Evolutionary conservation across 352 stramenopile genomes (phyloP), one percentile per base, ranked within the genome.

Genomic region (Phytopythium oedochilum): DNA sequence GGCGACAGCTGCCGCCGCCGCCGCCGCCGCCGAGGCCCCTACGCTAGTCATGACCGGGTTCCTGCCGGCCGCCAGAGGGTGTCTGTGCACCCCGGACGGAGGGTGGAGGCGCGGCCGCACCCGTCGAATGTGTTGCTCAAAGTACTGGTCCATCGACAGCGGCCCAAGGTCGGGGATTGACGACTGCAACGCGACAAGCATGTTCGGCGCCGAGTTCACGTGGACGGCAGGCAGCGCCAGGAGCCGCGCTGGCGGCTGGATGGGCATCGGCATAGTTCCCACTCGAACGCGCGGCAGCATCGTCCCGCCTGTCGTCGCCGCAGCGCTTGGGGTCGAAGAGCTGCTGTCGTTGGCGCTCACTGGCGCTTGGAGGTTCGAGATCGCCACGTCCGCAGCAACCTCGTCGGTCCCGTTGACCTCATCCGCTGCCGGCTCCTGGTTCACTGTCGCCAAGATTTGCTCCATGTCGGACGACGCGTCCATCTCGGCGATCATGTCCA

Each of bases 71-170:
- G 68, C 66, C 46, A 71, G 60, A 25, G 69, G 69, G 51, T 72
- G 78, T 31, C 56, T 72, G 44, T 66, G 71, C 35, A 61, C 71
- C 22, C 61, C 70, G 62, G 73, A 75, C 20, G 64, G 68, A 55
- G 66, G 69, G 20, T 78, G 69, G 3, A 93, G 47, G 7, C 83
- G 80, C 8, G 80, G 80, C n/a, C 83, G 79, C 17, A 93, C 81
- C 26, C 83, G 71, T 34, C 83, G 80, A 59, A 92, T 83, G 48
- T 92, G 79, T 56, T 89, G 79, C 56, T 89, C 88, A 75, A 89
- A 88, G 56, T 89, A 89, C 45, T 82, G 70, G 60, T 92, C 82
- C 78, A 91, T 88, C 12, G 68, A 79, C 58, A 92, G 66, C 22
- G 81, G 78, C 23, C 75, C 60, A 17, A 89, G 78, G 34, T 69